Conservation (phyloP, 441 rosid genomes). For the Gossypium schwendimanii region DNA sequence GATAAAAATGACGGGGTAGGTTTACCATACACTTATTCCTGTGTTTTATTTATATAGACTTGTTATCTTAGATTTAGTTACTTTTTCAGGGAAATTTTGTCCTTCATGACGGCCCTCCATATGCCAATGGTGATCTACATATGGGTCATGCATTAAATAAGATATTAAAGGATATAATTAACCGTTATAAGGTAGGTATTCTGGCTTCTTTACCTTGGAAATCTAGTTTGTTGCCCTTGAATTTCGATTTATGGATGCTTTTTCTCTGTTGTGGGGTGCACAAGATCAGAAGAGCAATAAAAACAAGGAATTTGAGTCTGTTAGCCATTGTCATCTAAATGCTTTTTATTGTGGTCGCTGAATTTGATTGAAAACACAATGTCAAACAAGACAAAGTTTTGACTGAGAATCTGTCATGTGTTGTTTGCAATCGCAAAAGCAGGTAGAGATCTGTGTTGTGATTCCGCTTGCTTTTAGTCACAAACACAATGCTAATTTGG, state of each 20-base stretch:
- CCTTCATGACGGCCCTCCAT: conserved; percentile 97
- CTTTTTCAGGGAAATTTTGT: conserved; percentile 64
- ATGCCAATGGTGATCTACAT: conserved; percentile 91
- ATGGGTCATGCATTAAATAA: conserved; percentile 97
- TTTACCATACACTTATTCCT: conserved; percentile 14
- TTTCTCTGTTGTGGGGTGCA: not conserved
- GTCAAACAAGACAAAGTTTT: not conserved
- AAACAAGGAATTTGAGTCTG: conserved; percentile 2
- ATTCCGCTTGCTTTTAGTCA: not conserved
- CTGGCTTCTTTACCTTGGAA: conserved; percentile 14
- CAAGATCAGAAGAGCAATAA: not conserved
- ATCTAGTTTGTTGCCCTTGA: conserved; percentile 7
- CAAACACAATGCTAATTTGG: not conserved
- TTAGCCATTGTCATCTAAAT: not conserved
- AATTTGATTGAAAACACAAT: not conserved
- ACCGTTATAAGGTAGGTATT: conserved; percentile 82
- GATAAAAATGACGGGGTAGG: conserved; percentile 75
- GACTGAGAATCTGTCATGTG: not conserved
- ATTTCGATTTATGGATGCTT: conserved; percentile 1
- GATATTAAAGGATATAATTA: conserved; percentile 91
- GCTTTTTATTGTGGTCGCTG: not conserved
- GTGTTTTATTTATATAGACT: conserved; percentile 16
- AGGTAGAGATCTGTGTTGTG: not conserved
- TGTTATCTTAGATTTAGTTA: conserved; percentile 28
- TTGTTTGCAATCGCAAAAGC: not conserved